Evolutionary conservation across 768 basidiomycete genomes (phyloP).

Genomic region (Suillus clintonianus): DNA sequence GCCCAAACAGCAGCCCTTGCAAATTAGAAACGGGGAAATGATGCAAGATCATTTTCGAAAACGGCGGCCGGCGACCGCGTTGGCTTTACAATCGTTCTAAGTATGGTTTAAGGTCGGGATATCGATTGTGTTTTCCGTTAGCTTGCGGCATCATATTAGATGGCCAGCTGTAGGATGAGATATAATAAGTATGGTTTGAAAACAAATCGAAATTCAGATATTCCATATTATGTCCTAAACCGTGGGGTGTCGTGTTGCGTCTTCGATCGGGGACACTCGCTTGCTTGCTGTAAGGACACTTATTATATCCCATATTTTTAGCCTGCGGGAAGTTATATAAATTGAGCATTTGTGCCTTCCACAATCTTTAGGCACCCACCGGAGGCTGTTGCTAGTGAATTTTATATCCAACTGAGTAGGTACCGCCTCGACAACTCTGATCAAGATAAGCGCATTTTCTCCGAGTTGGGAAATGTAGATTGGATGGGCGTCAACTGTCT

Average conservation of each 20-base stretch:
- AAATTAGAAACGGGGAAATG: not conserved
- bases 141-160: not conserved
- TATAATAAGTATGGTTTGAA: not conserved
- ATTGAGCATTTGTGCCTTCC: not conserved
- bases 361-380: not conserved
- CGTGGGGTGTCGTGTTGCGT: not conserved
- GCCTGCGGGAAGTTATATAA: not conserved
- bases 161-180: not conserved
- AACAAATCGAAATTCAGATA: not conserved
- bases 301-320: not conserved
- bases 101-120: not conserved
- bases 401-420: not conserved
- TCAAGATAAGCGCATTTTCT: not conserved
- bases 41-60: not conserved
- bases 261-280: not conserved
- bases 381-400: not conserved
- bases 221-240: not conserved
- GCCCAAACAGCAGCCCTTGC: not conserved
- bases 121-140: not conserved
- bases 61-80: not conserved
- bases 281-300: not conserved
- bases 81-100: not conserved
- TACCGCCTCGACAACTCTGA: not conserved
- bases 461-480: not conserved
- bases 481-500: not conserved